Conservation (phyloP, 2,329 filamentous ascomycete species). For the Colletotrichum viniferum region DNA sequence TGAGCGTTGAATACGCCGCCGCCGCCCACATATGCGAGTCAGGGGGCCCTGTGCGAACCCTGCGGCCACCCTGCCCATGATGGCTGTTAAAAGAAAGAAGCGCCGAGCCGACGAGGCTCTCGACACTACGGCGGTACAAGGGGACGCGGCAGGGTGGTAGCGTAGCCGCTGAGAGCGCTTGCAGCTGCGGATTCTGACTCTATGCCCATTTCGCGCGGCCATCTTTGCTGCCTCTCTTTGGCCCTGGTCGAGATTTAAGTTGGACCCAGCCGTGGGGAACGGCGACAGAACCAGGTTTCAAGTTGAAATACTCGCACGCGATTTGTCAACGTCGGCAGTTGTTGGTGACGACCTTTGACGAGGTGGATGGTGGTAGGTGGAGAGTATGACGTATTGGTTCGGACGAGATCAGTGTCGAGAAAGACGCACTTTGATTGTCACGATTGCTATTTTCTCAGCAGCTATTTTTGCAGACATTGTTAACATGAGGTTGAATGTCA, state of each 20-base stretch:
- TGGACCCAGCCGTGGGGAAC: conserved; percentile 14
- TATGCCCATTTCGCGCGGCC: background rate
- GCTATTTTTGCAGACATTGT: background rate
- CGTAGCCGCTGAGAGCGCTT: conserved; percentile 16
- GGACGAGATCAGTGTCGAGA: background rate
- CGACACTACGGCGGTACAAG: background rate
- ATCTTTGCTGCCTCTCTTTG: background rate
- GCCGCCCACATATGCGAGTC: conserved; percentile 6
- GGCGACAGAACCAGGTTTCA: conserved; percentile 18
- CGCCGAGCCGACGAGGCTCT: background rate
- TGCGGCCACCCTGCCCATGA: background rate
- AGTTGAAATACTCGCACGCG: conserved; percentile 14
- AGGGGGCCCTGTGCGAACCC: conserved; percentile 15
- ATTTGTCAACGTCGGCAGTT: conserved; percentile 20
- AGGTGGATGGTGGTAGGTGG: background rate
- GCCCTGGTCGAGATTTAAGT: background rate
- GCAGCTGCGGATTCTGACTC: conserved; percentile 8
- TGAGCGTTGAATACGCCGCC: background rate
- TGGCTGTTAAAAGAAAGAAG: background rate
- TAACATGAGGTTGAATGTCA: background rate
- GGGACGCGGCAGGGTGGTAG: background rate
- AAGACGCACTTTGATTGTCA: background rate
- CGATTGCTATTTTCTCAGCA: background rate
- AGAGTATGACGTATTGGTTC: conserved; percentile 12
- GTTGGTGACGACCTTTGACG: conserved; percentile 8